These are phyloP conservation scores for Hemileccinum rubropunctum DNA, from an alignment of 768 basidiomycete species.

Conservation along the genomic window DNA sequence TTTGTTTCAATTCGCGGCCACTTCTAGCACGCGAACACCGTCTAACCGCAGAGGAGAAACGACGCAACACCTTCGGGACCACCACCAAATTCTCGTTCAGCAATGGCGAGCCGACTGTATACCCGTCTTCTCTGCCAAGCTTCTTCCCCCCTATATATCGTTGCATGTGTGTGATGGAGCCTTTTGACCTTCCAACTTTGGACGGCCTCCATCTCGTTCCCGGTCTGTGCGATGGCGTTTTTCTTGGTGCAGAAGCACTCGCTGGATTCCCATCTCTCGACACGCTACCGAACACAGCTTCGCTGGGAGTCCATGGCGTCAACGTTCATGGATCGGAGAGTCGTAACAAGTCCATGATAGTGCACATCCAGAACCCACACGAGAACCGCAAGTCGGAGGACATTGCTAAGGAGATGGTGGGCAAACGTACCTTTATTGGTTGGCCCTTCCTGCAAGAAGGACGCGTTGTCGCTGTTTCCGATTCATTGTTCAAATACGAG, in stretches of 20 bases:
- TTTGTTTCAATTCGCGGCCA: background rate
- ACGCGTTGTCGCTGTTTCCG: constrained; percentile 80
- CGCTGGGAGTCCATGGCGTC: constrained; percentile 82
- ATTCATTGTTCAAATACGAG: constrained; percentile 85
- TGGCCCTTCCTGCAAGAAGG: constrained; percentile 99
- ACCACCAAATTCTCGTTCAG: constrained; percentile 79
- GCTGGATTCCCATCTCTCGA: constrained; percentile 97
- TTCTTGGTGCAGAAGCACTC: constrained; percentile 78
- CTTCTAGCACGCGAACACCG: constrained; percentile 70
- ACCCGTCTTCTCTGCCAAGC: constrained; percentile 90
- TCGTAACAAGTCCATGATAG: constrained; percentile 90
- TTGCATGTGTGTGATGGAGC: constrained; percentile 75
- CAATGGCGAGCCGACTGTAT: constrained; percentile 57
- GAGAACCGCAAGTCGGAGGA: constrained; percentile 68
- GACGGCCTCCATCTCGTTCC: constrained; percentile 79
- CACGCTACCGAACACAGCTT: constrained; percentile 76
- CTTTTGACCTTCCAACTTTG: constrained; percentile 87
- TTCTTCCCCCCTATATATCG: constrained; percentile 89
- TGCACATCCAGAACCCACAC: constrained; percentile 76
- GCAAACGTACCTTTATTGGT: constrained; percentile 71
- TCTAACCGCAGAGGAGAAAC: constrained; percentile 70
- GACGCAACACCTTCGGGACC: constrained; percentile 74
- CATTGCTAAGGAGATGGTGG: constrained; percentile 72
- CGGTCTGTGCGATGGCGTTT: constrained; percentile 86
- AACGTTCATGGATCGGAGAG: constrained; percentile 92